These are phyloP conservation scores for Monocercomonoides exilis DNA, from an alignment of 78 protist species.

Conservation along the genomic window DNA sequence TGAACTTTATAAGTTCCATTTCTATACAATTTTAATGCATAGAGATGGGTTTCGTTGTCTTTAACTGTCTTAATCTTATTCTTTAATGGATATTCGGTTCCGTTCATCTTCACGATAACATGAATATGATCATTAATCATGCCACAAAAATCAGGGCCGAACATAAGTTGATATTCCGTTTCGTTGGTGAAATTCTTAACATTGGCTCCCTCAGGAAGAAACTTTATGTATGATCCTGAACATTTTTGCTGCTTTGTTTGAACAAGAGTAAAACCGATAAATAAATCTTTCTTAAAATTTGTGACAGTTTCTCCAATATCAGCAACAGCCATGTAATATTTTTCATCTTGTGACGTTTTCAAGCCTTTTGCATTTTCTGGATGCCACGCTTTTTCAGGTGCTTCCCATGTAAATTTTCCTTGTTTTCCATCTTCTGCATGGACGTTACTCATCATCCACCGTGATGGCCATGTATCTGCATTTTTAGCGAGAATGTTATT, in stretches of 20 bases:
- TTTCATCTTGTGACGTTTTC: slow-evolving; percentile 11
- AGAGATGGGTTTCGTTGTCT: slow-evolving; percentile 86
- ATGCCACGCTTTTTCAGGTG: neutral
- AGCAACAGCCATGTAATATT: slow-evolving; percentile 19
- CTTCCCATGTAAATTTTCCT: neutral
- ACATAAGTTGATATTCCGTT: slow-evolving; percentile 64
- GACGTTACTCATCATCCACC: neutral
- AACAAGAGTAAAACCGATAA: slow-evolving; percentile 65
- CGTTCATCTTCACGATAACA: slow-evolving; percentile 80
- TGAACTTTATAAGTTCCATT: slow-evolving; percentile 81
- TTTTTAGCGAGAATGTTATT: no score
- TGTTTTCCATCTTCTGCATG: neutral
- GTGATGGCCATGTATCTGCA: neutral
- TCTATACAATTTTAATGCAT: slow-evolving; percentile 84
- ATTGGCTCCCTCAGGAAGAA: slow-evolving; percentile 57
- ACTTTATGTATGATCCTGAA: slow-evolving; percentile 83
- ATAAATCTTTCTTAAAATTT: slow-evolving; percentile 22
- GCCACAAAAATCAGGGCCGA: slow-evolving; percentile 95
- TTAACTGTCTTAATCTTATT: slow-evolving; percentile 31
- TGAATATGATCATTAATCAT: slow-evolving; percentile 57
- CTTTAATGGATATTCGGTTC: slow-evolving; percentile 66
- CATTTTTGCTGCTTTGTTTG: slow-evolving; percentile 76
- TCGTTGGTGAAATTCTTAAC: slow-evolving; percentile 65
- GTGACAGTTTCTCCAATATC: slow-evolving; percentile 1
- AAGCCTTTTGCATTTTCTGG: neutral